Evolutionary conservation across 441 rosid species (phyloP).

Genomic region (Melastoma candidum): DNA sequence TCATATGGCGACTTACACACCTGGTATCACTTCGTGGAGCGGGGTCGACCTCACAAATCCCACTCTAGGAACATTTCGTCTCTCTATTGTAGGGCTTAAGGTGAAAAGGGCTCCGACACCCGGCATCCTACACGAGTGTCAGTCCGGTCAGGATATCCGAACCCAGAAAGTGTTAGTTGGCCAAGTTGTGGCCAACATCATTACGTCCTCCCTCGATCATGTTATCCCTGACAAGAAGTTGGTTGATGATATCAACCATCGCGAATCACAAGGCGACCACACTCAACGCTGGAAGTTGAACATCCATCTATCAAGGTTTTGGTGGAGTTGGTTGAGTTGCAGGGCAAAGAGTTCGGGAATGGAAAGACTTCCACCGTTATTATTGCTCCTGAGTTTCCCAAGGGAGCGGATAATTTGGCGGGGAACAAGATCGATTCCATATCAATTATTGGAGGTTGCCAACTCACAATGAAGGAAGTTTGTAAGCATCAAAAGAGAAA

Average conservation of each 20-base stretch:
- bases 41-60: too few species aligned
- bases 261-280: slow-evolving; percentile 93
- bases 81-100: too few species aligned
- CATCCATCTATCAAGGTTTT: slow-evolving; percentile 98
- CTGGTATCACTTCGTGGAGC: too few species aligned
- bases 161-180: slow-evolving; percentile 97
- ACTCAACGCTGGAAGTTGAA: slow-evolving; percentile 87
- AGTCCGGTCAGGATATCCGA: slow-evolving; percentile 91
- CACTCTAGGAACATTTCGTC: too few species aligned
- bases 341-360: slow-evolving; percentile 95
- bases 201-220: slow-evolving; percentile 93
- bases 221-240: slow-evolving; percentile 99
- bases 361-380: slow-evolving; percentile 95
- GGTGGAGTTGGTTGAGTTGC: slow-evolving; percentile 96
- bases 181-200: slow-evolving; percentile 91
- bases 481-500: slow-evolving; percentile 90
- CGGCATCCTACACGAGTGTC: slow-evolving; percentile 91
- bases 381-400: slow-evolving; percentile 86
- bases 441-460: slow-evolving; percentile 88
- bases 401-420: slow-evolving; percentile 93
- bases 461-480: slow-evolving; percentile 99
- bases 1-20: too few species aligned
- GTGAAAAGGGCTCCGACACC: slow-evolving; percentile 30
- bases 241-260: slow-evolving; percentile 86
- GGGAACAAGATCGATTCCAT: slow-evolving; percentile 97